Base-by-base conservation (phyloP, 495 filamentous ascomycete species). In the Massariosphaeria phaeospora region DNA sequence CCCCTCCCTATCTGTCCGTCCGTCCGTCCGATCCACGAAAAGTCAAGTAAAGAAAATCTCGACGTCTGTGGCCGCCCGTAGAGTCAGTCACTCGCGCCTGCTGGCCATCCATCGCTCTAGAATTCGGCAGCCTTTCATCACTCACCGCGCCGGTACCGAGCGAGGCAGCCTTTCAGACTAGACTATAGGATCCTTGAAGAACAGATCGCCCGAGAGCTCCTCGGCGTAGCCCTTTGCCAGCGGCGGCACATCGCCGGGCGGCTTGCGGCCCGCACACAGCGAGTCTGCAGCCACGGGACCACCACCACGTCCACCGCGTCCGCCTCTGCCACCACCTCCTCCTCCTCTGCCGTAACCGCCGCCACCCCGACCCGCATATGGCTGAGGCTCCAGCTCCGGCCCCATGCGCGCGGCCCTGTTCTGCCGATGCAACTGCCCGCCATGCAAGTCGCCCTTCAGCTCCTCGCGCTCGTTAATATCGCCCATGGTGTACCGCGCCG, bases 391-490 rank as follows among this genome's bases (percentile, higher is more conserved):
- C 17, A 4, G 13, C 13, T 17, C 12, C 2, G 15, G 4, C 45
- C 20, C 36, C 1, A 13, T 18, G 17, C 34, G 1, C 20, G 49
- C 56, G 15, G 42, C 49, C 26, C 57, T 39, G 46, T 59, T 59
- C 23, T 8, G 18, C 8, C 55, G 47, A 45, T 59, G 55, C 36
- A 59, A 21, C 48, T 59, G 55, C 17, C 55, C 55, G 12, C 40
- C 47, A 25, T 60, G 57, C 18, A 60, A 30, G 21, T 48, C 43
- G 33, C 45, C 57, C 38, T 60, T 54, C 2, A 39, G 9, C 41
- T 54, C 57, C 26, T 34, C 50, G 1, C 20, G 25, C n/a, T 29
- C 50, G 50, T 60, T 31, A 1, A 21, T 13, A 18, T 60, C 50
- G 10, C 35, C 51, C 3, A 27, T 34, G 5, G 25, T 49, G 24